These are phyloP conservation scores for Globisporangium heterothallicum DNA, from an alignment of 352 stramenopile species.

Conservation along the genomic window DNA sequence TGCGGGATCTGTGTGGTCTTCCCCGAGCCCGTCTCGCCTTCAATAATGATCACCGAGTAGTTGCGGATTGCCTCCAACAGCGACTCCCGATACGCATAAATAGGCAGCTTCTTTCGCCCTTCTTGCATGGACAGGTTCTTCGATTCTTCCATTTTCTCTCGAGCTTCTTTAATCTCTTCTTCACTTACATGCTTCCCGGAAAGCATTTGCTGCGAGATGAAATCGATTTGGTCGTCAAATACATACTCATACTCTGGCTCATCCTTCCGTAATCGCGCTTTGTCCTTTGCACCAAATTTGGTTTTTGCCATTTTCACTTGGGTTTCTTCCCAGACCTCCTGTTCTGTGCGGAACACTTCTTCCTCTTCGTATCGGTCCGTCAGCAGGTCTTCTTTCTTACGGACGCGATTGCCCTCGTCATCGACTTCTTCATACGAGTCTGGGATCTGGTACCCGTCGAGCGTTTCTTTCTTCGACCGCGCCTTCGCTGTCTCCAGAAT, in stretches of 20 bases:
- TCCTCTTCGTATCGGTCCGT: slow-evolving; percentile 92
- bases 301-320: slow-evolving; percentile 89
- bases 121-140: slow-evolving; percentile 95
- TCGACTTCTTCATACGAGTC: slow-evolving; percentile 95
- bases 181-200: slow-evolving; percentile 81
- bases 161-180: slow-evolving; percentile 64
- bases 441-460: slow-evolving; percentile 92
- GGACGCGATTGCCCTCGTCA: slow-evolving; percentile 83
- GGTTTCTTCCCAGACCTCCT: slow-evolving; percentile 97
- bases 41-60: slow-evolving; percentile 83
- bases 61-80: slow-evolving; percentile 97
- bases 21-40: slow-evolving; percentile 92
- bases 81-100: slow-evolving; percentile 97
- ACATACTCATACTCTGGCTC: slow-evolving; percentile 95
- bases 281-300: slow-evolving; percentile 68
- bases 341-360: slow-evolving; percentile 93
- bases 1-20: slow-evolving; percentile 99
- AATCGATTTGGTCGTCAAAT: slow-evolving; percentile 99
- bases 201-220: slow-evolving; percentile 93
- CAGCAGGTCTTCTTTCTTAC: slow-evolving; percentile 90
- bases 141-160: slow-evolving; percentile 62
- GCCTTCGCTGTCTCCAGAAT: slow-evolving; percentile 89
- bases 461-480: slow-evolving; percentile 42
- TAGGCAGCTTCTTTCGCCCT: slow-evolving; percentile 93
- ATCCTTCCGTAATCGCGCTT: slow-evolving; percentile 22